Base-by-base conservation (phyloP, 768 basidiomycete genomes). In the Mycena maculata region DNA sequence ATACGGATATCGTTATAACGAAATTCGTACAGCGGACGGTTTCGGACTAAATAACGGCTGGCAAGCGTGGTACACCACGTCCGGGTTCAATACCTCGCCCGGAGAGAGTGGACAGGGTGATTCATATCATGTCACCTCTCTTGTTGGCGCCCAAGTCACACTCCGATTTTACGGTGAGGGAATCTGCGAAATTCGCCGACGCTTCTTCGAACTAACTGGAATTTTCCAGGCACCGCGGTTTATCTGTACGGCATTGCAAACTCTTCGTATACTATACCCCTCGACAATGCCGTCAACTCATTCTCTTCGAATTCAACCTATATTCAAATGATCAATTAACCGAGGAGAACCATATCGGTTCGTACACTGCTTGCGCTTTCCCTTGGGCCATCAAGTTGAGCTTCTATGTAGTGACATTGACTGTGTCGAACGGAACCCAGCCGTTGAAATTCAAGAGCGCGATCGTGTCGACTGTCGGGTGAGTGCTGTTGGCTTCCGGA, bases 141-240 rank as follows among this genome's bases (percentile, higher is more conserved):
- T 67, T 2, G 10, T 23, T 18, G 65, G 55, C 18, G 65, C 60
- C 23, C 13, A 62, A 30, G 39, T 67, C 8, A 44, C 65, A 16
- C 41, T 67, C 5, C n/a, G 57, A 45, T 67, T 67, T 57, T 62
- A 57, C 27, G 65, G 65, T 57, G 52, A 53, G 38, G 44, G 16
- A 10, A 52, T 22, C 30, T 18, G 11, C 10, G 30, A 7, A 25
- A 22, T 30, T 30, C n/a, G n/a, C n/a, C n/a, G n/a, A n/a, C n/a
- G n/a, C n/a, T n/a, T n/a, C n/a, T n/a, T n/a, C n/a, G n/a, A n/a
- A n/a, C n/a, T n/a, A 20, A 56, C 6, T 61, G 38, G 39, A 7
- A 38, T 23, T 20, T 0, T 38, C 6, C 47, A 67, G 65, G 65
- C 1, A 67, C 30, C n/a, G 60, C 54, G 3, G 39, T 67, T 9